phyloP scores from a whole-genome alignment of 2,329 filamentous ascomycete genomes.

The Xenoacremonium recifei region DNA sequence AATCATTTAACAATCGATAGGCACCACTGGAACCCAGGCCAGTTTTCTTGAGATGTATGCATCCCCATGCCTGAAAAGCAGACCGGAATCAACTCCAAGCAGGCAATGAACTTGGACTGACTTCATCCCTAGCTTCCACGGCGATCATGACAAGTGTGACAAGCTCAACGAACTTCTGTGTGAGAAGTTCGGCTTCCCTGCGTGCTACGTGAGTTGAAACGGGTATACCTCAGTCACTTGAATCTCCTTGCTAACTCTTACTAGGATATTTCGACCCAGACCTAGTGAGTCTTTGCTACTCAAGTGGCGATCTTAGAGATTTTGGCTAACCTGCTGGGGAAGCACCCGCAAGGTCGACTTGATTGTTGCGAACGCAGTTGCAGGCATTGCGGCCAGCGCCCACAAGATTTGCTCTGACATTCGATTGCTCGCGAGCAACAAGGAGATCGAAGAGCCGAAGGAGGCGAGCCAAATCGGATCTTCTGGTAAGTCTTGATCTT shows the following conservation, averaged over 20 bases:
- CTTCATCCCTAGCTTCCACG: too few species aligned
- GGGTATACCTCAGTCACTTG: too few species aligned
- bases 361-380: conserved; percentile 72
- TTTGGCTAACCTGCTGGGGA: too few species aligned
- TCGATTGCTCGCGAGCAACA: conserved; percentile 69
- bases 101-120: too few species aligned
- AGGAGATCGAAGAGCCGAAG: conserved; percentile 71
- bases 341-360: conserved; percentile 80
- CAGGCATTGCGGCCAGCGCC: conserved; percentile 75
- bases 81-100: background rate
- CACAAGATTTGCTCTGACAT: conserved; percentile 71
- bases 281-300: conserved; percentile 6
- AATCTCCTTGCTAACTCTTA: too few species aligned
- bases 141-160: conserved; percentile 49
- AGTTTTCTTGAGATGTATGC: conserved; percentile 59
- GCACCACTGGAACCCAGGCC: conserved; percentile 75
- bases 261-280: conserved; percentile 17
- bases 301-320: background rate
- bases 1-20: too few species aligned
- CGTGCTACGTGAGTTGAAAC: conserved; percentile 43
- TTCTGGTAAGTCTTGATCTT: background rate
- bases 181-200: conserved; percentile 51
- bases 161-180: conserved; percentile 55
- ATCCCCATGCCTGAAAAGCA: background rate
- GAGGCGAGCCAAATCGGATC: conserved; percentile 7